phyloP scores from a whole-genome alignment of 768 basidiomycete genomes.

The Boletus fagicola region DNA sequence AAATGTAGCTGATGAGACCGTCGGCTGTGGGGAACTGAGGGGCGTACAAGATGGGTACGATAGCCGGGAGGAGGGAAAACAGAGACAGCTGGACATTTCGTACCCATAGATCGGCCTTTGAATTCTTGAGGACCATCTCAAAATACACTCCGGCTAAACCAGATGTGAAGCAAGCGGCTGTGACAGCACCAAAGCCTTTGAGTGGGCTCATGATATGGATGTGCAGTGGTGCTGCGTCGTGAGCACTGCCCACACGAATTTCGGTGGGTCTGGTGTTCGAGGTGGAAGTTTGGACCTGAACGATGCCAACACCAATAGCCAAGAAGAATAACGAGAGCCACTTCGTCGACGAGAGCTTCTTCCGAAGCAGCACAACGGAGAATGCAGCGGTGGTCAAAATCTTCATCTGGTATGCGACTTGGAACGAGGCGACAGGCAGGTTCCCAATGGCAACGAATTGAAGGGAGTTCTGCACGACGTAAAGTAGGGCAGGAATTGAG shows the following conservation, averaged over 20 bases:
- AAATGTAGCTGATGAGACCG: slow-evolving; percentile 56
- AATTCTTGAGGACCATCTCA: slow-evolving; percentile 88
- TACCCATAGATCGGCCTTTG: slow-evolving; percentile 83
- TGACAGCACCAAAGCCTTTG: slow-evolving; percentile 81
- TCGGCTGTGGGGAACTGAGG: slow-evolving; percentile 41
- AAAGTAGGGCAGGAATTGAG: slow-evolving; percentile 93
- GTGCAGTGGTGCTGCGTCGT: slow-evolving; percentile 56
- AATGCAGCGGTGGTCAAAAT: slow-evolving; percentile 95
- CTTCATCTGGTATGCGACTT: slow-evolving; percentile 98
- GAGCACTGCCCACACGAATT: slow-evolving; percentile 61
- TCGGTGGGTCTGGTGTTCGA: slow-evolving; percentile 32
- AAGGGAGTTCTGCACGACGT: slow-evolving; percentile 93
- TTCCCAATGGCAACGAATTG: slow-evolving; percentile 97
- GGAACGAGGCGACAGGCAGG: slow-evolving; percentile 95
- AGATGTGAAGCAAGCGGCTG: slow-evolving; percentile 83
- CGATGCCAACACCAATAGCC: slow-evolving; percentile 90
- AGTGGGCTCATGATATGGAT: slow-evolving; percentile 79
- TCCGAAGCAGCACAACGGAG: slow-evolving; percentile 80
- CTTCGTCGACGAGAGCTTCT: slow-evolving; percentile 65
- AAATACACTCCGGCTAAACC: slow-evolving; percentile 93
- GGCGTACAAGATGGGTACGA: slow-evolving; percentile 72
- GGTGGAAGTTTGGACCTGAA: slow-evolving; percentile 80
- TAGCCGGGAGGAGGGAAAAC: slow-evolving; percentile 87
- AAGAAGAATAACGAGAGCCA: slow-evolving; percentile 89
- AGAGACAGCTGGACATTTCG: slow-evolving; percentile 87